Conservation (phyloP, 2,329 filamentous ascomycete genomes). For the Lomentospora prolificans region DNA sequence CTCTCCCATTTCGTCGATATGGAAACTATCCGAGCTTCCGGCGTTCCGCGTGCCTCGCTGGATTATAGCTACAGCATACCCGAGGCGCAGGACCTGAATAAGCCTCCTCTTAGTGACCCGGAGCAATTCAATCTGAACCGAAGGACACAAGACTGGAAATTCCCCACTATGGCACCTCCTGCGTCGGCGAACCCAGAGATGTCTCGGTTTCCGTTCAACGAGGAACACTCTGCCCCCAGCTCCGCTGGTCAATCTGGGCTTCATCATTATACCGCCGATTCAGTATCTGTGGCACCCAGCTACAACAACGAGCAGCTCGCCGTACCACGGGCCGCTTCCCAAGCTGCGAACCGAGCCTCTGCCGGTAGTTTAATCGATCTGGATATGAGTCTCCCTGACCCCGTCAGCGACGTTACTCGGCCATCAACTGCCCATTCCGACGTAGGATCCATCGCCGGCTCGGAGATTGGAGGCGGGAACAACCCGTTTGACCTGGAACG, state of each 20-base stretch:
- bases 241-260: slow-evolving; percentile 10
- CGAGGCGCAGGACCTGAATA: slow-evolving; percentile 29
- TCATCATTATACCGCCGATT: slow-evolving; percentile 5
- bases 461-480: slow-evolving; percentile 43
- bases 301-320: slow-evolving; percentile 22
- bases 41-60: slow-evolving; percentile 32
- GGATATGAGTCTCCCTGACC: slow-evolving; percentile 44
- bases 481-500: slow-evolving; percentile 55
- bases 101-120: slow-evolving; percentile 47
- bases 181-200: slow-evolving; percentile 44
- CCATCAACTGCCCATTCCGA: slow-evolving; percentile 54
- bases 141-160: slow-evolving; percentile 48
- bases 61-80: slow-evolving; percentile 34
- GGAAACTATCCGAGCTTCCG: slow-evolving; percentile 45
- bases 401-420: slow-evolving; percentile 38
- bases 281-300: background rate
- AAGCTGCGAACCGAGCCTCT: slow-evolving; percentile 27
- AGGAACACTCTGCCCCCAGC: slow-evolving; percentile 16
- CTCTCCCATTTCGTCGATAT: slow-evolving; percentile 50
- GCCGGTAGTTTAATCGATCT: slow-evolving; percentile 40
- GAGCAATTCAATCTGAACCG: slow-evolving; percentile 42
- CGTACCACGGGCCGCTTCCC: slow-evolving; percentile 15
- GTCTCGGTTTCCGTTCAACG: slow-evolving; percentile 38
- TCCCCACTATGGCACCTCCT: slow-evolving; percentile 42
- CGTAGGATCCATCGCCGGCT: slow-evolving; percentile 43